Percentiles rank a stretch among this genome's conserved stretches.
These are phyloP conservation scores for Verticillium dahliae DNA, from an alignment of 2,329 filamentous ascomycete species.

Conservation along the genomic window DNA sequence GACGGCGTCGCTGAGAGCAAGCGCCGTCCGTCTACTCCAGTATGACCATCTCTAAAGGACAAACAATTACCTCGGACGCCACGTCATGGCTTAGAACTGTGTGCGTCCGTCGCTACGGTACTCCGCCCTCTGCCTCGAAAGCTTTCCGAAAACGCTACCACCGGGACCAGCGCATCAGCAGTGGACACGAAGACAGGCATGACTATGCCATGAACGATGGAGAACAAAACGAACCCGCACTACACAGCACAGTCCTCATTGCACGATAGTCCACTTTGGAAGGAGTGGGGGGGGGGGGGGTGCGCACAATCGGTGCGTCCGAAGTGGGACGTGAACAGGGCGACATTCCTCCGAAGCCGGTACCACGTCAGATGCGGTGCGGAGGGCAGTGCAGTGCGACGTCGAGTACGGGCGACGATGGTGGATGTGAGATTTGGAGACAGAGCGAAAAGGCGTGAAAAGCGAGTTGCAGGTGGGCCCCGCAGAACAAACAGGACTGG, in stretches of 20 bases:
- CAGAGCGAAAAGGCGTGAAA: background rate
- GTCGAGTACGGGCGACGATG: background rate
- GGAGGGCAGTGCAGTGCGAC: background rate
- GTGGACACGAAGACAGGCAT: background rate
- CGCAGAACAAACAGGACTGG: background rate
- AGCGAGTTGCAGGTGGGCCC: background rate
- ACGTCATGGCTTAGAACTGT: background rate
- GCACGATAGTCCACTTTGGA: background rate
- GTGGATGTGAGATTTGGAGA: background rate
- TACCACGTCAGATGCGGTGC: background rate
- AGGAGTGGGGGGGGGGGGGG: too few species aligned
- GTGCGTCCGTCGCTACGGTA: background rate
- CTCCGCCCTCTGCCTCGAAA: background rate
- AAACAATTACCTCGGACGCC: background rate
- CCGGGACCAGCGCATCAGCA: background rate
- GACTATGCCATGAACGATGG: background rate
- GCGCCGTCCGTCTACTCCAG: background rate
- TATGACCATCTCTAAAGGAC: background rate
- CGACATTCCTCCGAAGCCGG: background rate
- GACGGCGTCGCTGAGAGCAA: background rate
- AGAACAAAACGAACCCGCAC: background rate
- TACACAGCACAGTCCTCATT: background rate
- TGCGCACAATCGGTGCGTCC: background rate
- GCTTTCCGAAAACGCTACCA: background rate
- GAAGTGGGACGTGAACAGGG: background rate